Evolutionary conservation across 345 rosid species (phyloP).

Genomic region (Eucalyptus globulus): DNA sequence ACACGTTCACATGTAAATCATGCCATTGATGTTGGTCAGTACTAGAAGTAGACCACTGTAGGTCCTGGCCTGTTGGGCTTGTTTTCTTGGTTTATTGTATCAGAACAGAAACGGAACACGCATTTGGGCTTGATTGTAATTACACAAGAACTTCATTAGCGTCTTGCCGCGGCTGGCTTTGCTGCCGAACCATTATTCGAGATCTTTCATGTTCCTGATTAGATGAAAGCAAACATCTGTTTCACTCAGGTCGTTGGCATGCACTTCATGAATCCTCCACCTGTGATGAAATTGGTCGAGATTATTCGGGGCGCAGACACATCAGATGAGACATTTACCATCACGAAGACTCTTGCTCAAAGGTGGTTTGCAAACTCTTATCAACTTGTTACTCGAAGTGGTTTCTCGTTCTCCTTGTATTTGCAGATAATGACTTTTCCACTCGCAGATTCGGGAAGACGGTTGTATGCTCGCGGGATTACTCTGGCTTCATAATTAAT

Average conservation of each 20-base stretch:
- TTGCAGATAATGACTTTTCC: background rate
- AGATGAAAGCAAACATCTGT: background rate
- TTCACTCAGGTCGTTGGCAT: slow-evolving; percentile 59
- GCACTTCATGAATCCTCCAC: slow-evolving; percentile 99
- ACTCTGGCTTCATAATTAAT: slow-evolving; percentile 74
- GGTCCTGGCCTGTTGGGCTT: background rate
- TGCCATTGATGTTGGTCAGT: background rate
- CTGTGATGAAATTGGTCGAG: slow-evolving; percentile 90
- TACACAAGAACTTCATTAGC: background rate
- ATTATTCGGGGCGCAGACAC: slow-evolving; percentile 82
- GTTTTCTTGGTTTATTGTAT: background rate
- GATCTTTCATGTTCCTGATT: background rate
- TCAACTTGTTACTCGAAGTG: background rate
- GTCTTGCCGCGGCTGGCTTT: background rate
- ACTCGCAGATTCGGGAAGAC: slow-evolving; percentile 66
- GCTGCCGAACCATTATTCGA: background rate
- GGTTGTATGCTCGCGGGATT: slow-evolving; percentile 68
- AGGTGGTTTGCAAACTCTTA: slow-evolving; percentile 21
- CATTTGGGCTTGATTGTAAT: background rate
- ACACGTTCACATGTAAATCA: background rate
- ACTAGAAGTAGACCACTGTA: background rate
- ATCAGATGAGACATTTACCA: slow-evolving; percentile 55
- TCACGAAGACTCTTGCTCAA: slow-evolving; percentile 62
- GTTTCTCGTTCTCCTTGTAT: no score
- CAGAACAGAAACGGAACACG: background rate